Conservation (phyloP, 805 yeast genomes). For the Kuraishia borneana region DNA sequence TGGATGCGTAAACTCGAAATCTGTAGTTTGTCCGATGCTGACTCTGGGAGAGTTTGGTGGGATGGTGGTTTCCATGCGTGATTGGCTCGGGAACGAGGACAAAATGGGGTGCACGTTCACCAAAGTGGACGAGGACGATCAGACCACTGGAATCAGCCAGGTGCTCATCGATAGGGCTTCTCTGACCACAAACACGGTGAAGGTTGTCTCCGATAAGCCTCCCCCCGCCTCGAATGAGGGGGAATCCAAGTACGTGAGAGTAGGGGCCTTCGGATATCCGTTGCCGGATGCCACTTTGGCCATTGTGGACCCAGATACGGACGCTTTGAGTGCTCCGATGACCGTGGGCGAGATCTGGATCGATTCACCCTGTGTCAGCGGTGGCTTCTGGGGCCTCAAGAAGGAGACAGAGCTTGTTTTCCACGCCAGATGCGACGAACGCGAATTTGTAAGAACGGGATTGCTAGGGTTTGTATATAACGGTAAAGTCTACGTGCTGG, state of each 20-base stretch:
- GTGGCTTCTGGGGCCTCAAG: constrained; percentile 72
- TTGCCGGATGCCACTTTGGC: constrained; percentile 91
- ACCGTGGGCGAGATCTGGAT: constrained; percentile 97
- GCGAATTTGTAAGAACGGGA: constrained; percentile 85
- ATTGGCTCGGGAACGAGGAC: constrained; percentile 72
- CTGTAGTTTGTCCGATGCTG: constrained; percentile 78
- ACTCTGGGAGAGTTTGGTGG: constrained; percentile 94
- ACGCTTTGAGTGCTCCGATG: constrained; percentile 56
- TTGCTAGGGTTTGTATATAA: constrained; percentile 78
- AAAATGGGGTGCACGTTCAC: constrained; percentile 40
- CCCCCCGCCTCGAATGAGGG: constrained; percentile 31
- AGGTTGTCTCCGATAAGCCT: constrained; percentile 50
- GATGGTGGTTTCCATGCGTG: constrained; percentile 83
- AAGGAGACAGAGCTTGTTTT: constrained; percentile 65
- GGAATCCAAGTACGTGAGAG: constrained; percentile 43
- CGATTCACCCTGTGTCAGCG: constrained; percentile 85
- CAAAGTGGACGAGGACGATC: constrained; percentile 20
- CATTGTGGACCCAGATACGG: constrained; percentile 88
- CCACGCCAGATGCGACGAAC: constrained; percentile 70
- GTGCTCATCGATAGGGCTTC: constrained; percentile 65
- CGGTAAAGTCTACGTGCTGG: constrained; percentile 82
- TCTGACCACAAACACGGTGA: constrained; percentile 59
- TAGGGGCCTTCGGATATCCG: constrained; percentile 92
- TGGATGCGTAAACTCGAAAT: constrained; percentile 69
- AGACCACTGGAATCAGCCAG: constrained; percentile 36